Evolutionary conservation across 169 alveolate genomes (phyloP).

Genomic region (Theileria annulata): DNA sequence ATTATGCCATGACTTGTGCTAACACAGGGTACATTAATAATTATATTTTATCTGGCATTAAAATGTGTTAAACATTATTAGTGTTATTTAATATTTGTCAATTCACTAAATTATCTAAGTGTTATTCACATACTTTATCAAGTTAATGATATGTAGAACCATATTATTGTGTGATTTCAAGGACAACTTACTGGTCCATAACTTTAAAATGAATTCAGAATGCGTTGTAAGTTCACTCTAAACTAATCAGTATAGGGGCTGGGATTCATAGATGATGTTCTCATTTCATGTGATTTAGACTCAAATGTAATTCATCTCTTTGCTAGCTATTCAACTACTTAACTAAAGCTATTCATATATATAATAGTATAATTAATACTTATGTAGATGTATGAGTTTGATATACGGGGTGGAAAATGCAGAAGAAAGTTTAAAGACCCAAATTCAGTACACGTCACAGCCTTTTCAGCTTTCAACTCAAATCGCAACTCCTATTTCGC

Average conservation of each 20-base stretch:
- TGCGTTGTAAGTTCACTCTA: constrained; percentile 29
- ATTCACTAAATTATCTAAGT: no score
- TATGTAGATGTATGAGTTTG: constrained; percentile 62
- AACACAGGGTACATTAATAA: constrained; percentile 33
- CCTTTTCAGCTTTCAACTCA: constrained; percentile 28
- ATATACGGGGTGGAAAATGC: constrained; percentile 49
- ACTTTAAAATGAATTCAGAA: constrained; percentile 55
- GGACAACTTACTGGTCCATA: constrained; percentile 42
- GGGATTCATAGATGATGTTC: constrained; percentile 34
- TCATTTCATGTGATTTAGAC: constrained; percentile 50
- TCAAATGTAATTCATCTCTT: constrained; percentile 27
- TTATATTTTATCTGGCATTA: no score
- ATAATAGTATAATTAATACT: neutral
- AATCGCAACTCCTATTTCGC: constrained; percentile 17
- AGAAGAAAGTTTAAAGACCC: constrained; percentile 48
- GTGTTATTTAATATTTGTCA: neutral
- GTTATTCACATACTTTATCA: neutral
- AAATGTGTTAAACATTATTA: no score
- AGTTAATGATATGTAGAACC: constrained; percentile 5
- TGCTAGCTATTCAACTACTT: neutral
- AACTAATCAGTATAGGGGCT: constrained; percentile 32
- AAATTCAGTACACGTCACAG: constrained; percentile 35
- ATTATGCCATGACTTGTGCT: constrained; percentile 25
- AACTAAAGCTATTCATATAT: no score
- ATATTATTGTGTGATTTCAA: constrained; percentile 43